Base-by-base conservation (phyloP, 495 filamentous ascomycete genomes). In the Penicillium cinerascens region DNA sequence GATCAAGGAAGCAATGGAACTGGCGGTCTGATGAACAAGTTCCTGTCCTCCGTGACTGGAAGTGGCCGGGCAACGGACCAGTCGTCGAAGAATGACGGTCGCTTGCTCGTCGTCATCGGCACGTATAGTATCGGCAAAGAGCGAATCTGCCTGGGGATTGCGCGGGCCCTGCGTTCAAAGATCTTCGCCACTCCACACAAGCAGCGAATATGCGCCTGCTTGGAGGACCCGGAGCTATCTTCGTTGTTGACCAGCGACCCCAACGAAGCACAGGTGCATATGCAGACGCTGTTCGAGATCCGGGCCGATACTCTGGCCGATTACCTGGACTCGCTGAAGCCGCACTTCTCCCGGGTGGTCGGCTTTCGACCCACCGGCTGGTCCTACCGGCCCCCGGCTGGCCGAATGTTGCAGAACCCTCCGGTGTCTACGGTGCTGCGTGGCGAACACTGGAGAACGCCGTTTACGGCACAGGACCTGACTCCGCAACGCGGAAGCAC, bases 91-190 rank as follows among this genome's bases (percentile, higher is more conserved):
- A 41, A 49, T 1, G 64, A 72, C n/a, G 84, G 83, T 39, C 84
- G 89, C 18, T 79, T 99, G 7, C 80, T 99, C 2, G 87, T 99
- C 17, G 82, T 99, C 8, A 91, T 96, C 54, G 93, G 93, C 48
- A 99, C 93, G 2, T 99, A 99, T 73, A 89, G 84, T 52, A 99
- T 99, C 58, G 93, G 93, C 67, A 99, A 99, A 73, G 93, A 99
- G 67, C 85, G 91, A 48, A 89, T 99, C 60, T 97, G 93, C 68
- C 70, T 95, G 17, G 92, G 89, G 48, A 93, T 97, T 52, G 93
- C 93, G 7, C 78, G 82, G 50, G 92, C 93, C 3, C 83, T 98
- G 9, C 76, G 83, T 40, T 87, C 85, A 63, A 96, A 96, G 65
- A 97, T 98, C 64, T 98, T 86, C 61, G 92, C 95, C 0, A 82